Conservation (phyloP, 2,329 filamentous ascomycete species). For the Talaromyces islandicus region DNA sequence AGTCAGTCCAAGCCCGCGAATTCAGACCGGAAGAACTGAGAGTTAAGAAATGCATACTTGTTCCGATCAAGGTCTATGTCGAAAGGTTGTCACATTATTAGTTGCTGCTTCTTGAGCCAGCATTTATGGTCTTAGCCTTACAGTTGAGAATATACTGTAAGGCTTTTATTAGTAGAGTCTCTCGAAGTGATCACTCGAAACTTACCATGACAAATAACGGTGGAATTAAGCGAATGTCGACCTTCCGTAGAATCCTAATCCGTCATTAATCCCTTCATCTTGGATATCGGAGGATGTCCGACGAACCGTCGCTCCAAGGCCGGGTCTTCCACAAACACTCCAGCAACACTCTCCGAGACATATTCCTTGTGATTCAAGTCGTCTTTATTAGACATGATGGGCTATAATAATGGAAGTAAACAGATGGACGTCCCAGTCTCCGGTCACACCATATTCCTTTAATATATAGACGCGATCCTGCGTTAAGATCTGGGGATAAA, state of each 20-base stretch:
- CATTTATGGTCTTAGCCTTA: neutral
- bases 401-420: neutral
- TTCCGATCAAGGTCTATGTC: neutral
- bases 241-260: slow-evolving; percentile 11
- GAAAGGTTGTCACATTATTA: neutral
- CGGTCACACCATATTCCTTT: neutral
- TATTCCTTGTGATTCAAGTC: neutral
- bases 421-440: neutral
- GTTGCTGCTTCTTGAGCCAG: neutral
- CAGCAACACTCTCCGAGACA: neutral
- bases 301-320: slow-evolving; percentile 11
- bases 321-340: slow-evolving; percentile 8
- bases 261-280: slow-evolving; percentile 1
- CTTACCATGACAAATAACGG: slow-evolving; percentile 11
- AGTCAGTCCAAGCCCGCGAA: neutral
- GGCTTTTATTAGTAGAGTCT: neutral
- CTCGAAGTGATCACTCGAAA: neutral
- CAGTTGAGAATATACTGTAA: neutral
- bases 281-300: neutral
- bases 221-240: slow-evolving; percentile 12
- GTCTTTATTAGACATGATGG: neutral
- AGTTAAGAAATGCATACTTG: neutral
- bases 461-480: neutral
- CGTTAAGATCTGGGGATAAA: neutral
- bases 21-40: neutral